A percentile compares a stretch with the other conserved stretches of the same genome.
phyloP scores from a whole-genome alignment of 495 filamentous ascomycete species.

The Thozetella sp. region DNA sequence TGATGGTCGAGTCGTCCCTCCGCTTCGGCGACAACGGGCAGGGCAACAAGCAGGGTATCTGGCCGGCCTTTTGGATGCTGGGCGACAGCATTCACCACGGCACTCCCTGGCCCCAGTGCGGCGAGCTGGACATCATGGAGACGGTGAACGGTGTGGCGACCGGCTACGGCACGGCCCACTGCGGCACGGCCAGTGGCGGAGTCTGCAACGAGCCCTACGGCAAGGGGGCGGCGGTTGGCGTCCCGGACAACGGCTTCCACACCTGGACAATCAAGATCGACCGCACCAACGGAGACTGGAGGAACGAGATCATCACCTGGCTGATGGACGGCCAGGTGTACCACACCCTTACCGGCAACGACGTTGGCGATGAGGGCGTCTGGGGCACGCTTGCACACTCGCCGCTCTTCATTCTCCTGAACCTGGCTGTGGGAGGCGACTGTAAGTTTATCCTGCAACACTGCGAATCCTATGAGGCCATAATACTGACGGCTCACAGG shows the following conservation, averaged over 20 bases:
- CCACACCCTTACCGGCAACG: slow-evolving; percentile 33
- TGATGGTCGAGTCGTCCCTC: slow-evolving; percentile 37
- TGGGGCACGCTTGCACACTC: slow-evolving; percentile 48
- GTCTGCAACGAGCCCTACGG: slow-evolving; percentile 50
- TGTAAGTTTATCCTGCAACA: slow-evolving; percentile 30
- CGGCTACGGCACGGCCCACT: slow-evolving; percentile 51
- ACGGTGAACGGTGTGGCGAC: slow-evolving; percentile 45
- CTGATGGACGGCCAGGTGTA: slow-evolving; percentile 41
- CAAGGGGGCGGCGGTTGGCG: slow-evolving; percentile 17
- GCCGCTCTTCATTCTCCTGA: slow-evolving; percentile 48
- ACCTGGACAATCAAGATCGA: slow-evolving; percentile 48
- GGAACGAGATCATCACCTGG: slow-evolving; percentile 45
- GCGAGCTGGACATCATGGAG: slow-evolving; percentile 57
- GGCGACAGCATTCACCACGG: slow-evolving; percentile 49
- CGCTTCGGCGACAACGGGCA: slow-evolving; percentile 36
- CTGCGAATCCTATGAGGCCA: background rate
- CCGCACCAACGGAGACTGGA: slow-evolving; percentile 38
- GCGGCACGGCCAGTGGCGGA: slow-evolving; percentile 37
- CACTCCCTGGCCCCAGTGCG: slow-evolving; percentile 48
- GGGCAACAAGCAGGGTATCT: slow-evolving; percentile 44
- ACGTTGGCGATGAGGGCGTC: slow-evolving; percentile 39
- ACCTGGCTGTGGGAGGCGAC: slow-evolving; percentile 51
- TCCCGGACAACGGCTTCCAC: slow-evolving; percentile 43
- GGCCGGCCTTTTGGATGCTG: slow-evolving; percentile 58
- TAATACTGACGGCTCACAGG: slow-evolving; percentile 9